Conservation (phyloP, 768 basidiomycete species). For the Amanita fuliginea region DNA sequence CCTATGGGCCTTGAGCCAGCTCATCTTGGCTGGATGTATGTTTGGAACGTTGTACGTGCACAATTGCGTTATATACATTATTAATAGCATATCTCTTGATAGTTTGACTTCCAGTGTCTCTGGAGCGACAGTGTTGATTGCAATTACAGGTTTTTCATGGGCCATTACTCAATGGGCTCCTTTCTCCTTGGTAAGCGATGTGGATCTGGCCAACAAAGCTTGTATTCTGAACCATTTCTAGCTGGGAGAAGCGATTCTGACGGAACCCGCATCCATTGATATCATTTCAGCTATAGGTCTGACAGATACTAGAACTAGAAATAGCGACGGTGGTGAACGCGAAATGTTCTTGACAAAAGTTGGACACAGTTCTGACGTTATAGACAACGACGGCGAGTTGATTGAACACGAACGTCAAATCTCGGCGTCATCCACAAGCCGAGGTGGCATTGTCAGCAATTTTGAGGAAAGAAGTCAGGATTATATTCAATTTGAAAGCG, state of each 20-base stretch:
- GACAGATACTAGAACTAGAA: slow-evolving; percentile 30
- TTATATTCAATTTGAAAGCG: background rate
- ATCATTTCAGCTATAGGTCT: slow-evolving; percentile 30
- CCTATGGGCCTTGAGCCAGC: slow-evolving; percentile 72
- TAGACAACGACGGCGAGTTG: slow-evolving; percentile 12
- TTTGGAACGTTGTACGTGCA: slow-evolving; percentile 67
- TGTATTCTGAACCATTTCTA: slow-evolving; percentile 13
- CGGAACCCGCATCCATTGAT: slow-evolving; percentile 34
- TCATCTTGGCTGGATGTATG: slow-evolving; percentile 70
- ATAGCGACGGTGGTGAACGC: slow-evolving; percentile 18
- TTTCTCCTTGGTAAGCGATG: slow-evolving; percentile 62
- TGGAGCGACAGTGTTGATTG: slow-evolving; percentile 67
- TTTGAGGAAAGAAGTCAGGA: slow-evolving; percentile 1
- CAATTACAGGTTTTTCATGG: slow-evolving; percentile 84
- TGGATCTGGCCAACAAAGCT: background rate
- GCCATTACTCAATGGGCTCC: slow-evolving; percentile 91
- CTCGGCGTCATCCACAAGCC: slow-evolving; percentile 8
- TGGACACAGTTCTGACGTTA: slow-evolving; percentile 18
- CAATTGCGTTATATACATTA: background rate
- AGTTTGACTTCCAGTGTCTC: slow-evolving; percentile 64
- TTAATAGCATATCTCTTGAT: background rate
- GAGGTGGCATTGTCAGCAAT: slow-evolving; percentile 8
- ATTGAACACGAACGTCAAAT: background rate
- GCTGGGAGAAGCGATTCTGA: slow-evolving; percentile 82
- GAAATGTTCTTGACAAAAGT: slow-evolving; percentile 18